Percentiles rank a stretch among this genome's conserved stretches.
Evolutionary conservation across 2,329 filamentous ascomycete genomes (phyloP).

Genomic region (Boeremia exigua): DNA sequence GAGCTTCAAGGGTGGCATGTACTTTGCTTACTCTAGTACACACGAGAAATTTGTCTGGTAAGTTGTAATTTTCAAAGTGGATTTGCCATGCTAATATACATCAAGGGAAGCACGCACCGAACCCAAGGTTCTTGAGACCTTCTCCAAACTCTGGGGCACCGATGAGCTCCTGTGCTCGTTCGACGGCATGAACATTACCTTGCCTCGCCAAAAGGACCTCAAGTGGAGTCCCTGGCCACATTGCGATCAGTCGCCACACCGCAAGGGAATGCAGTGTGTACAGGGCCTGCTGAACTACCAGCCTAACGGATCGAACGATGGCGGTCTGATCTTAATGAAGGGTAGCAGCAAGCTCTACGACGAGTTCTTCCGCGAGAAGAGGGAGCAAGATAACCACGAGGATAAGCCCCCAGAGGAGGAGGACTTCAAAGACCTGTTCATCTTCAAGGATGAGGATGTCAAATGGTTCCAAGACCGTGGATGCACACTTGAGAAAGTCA

Average conservation of each 20-base stretch:
- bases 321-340: slow-evolving; percentile 55
- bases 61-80: slow-evolving; percentile 17
- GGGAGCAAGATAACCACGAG: slow-evolving; percentile 22
- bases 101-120: slow-evolving; percentile 35
- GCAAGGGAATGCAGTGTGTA: slow-evolving; percentile 51
- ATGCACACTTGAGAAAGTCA: slow-evolving; percentile 50
- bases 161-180: slow-evolving; percentile 48
- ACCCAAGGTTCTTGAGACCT: slow-evolving; percentile 48
- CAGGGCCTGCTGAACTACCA: slow-evolving; percentile 55
- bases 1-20: slow-evolving; percentile 54
- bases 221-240: slow-evolving; percentile 49
- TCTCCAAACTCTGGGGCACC: slow-evolving; percentile 46
- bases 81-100: neutral
- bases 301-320: slow-evolving; percentile 55
- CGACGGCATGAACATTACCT: slow-evolving; percentile 49
- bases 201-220: slow-evolving; percentile 44
- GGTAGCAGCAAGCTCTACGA: slow-evolving; percentile 52
- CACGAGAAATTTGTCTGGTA: slow-evolving; percentile 54
- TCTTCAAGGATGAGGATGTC: slow-evolving; percentile 53
- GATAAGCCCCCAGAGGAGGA: slow-evolving; percentile 21
- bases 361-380: slow-evolving; percentile 50
- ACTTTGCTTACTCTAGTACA: slow-evolving; percentile 45
- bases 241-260: slow-evolving; percentile 50
- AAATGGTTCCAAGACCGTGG: slow-evolving; percentile 52
- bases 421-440: slow-evolving; percentile 50